Evolutionary conservation across 2,329 filamentous ascomycete species (phyloP), one percentile per base, ranked within the genome.

Genomic region (Graphium sp.): DNA sequence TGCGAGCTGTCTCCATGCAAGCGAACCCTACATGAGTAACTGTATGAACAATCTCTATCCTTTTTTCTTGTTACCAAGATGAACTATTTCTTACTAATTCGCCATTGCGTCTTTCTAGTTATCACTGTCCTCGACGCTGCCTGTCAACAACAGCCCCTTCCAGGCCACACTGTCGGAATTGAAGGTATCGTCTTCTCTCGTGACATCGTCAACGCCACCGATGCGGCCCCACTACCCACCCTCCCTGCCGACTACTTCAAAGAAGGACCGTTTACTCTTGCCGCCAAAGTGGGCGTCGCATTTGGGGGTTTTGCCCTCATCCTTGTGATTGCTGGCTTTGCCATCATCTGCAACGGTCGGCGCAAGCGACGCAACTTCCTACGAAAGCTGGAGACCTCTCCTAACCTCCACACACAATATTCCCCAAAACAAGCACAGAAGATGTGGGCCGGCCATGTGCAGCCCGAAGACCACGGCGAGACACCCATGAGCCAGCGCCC

Each of bases 251-350:
- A 53, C 18, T 56, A 58, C 41, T 44, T 51, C 19, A 48, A 53
- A 4, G 33, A 50, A 0, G 58, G 61, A 0, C 53, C 63, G 0
- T 42, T 75, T 6, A 56, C 48, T 2, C 49, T 73, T 2, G 65
- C 60, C 5, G 62, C 55, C 9, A 66, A 69, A 31, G 66, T 72
- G 1, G 71, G 68, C 35, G 65, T 75, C 29, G 64, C 58, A 10
- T 52, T 66, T 14, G 68, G 58, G 5, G 58, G 52, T 0, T 37
- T 74, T 0, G 50, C 57, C 6, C 29, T 65, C 0, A 11, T 71
- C 4, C 50, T 75, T 4, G 42, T 50, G 6, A 9, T 62, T 2
- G 37, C 51, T 7, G 70, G 70, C 7, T 64, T 58, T 41, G 54
- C 50, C 31, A 56, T 75, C 29, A 53, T 76, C 12, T 61, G 60